A percentile compares a stretch with the other conserved stretches of the same genome.
Evolutionary conservation across 768 basidiomycete genomes (phyloP).

Genomic region (Aureoboletus auriporus): DNA sequence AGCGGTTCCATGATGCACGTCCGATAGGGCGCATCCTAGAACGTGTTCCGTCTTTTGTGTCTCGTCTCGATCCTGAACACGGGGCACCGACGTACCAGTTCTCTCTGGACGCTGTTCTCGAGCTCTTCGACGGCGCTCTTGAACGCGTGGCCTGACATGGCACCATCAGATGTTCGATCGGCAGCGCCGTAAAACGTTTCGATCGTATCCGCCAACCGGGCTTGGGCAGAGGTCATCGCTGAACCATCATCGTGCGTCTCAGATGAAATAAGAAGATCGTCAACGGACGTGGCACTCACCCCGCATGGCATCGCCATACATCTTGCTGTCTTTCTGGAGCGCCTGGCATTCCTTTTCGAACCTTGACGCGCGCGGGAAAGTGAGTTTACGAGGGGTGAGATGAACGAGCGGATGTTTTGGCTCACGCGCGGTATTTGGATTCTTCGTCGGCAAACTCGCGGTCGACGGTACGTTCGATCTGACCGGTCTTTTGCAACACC

Average conservation of each 20-base stretch:
- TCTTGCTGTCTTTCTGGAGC: slow-evolving; percentile 93
- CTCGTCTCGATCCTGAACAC: too few species aligned
- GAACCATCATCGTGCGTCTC: background rate
- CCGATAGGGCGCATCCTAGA: slow-evolving; percentile 88
- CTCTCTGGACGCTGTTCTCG: slow-evolving; percentile 77
- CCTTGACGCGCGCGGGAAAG: slow-evolving; percentile 37
- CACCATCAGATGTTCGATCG: slow-evolving; percentile 82
- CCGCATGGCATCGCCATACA: slow-evolving; percentile 92
- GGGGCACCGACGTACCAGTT: slow-evolving; percentile 57
- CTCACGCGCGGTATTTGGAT: slow-evolving; percentile 84
- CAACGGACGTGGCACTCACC: slow-evolving; percentile 43
- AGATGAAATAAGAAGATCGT: background rate
- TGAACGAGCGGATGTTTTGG: background rate
- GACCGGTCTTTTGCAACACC: slow-evolving; percentile 97
- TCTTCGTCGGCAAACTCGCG: slow-evolving; percentile 92
- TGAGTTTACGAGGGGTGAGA: background rate
- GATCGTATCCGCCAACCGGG: slow-evolving; percentile 88
- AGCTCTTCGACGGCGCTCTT: slow-evolving; percentile 93
- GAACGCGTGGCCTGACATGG: slow-evolving; percentile 97
- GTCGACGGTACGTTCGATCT: slow-evolving; percentile 94
- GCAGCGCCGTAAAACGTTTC: slow-evolving; percentile 88
- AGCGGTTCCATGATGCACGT: slow-evolving; percentile 94
- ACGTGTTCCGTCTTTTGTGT: too few species aligned
- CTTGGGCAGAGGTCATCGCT: slow-evolving; percentile 96
- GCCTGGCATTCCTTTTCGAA: slow-evolving; percentile 95